Percentiles rank a stretch among this genome's conserved stretches.
Conservation (phyloP, 805 yeast genomes). For the Candida ponderosae region DNA sequence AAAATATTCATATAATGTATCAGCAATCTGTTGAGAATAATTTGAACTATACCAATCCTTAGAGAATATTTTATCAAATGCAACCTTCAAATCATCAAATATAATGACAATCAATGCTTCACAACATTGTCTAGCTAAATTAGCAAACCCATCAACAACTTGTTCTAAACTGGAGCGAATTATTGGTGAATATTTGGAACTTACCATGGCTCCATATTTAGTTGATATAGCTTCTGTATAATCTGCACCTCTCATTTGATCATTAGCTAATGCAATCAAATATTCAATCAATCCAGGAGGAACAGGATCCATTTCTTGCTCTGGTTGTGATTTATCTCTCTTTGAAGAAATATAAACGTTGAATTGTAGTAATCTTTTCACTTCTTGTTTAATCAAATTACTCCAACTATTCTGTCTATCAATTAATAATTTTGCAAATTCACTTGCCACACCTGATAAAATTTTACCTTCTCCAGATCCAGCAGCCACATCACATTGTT, state of each 20-base stretch:
- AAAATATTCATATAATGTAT: slow-evolving; percentile 70
- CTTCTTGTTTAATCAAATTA: slow-evolving; percentile 45
- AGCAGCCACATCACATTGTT: slow-evolving; percentile 83
- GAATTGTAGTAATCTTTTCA: slow-evolving; percentile 24
- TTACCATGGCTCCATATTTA: slow-evolving; percentile 56
- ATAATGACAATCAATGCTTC: slow-evolving; percentile 50
- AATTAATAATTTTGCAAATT: slow-evolving; percentile 55
- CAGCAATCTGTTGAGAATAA: slow-evolving; percentile 54
- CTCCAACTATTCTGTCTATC: slow-evolving; percentile 61
- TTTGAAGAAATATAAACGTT: slow-evolving; percentile 21
- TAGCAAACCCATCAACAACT: slow-evolving; percentile 74
- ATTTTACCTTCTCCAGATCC: slow-evolving; percentile 78
- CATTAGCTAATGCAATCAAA: slow-evolving; percentile 75
- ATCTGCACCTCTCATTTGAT: slow-evolving; percentile 67
- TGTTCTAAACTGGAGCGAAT: slow-evolving; percentile 52
- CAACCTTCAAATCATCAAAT: slow-evolving; percentile 61
- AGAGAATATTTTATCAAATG: slow-evolving; percentile 54
- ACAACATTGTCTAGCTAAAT: slow-evolving; percentile 60
- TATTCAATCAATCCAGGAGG: slow-evolving; percentile 80
- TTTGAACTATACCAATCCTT: slow-evolving; percentile 61
- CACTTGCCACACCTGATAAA: slow-evolving; percentile 67
- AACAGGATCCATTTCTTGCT: slow-evolving; percentile 32
- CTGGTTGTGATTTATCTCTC: slow-evolving; percentile 23
- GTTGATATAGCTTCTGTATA: slow-evolving; percentile 63
- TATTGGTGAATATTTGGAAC: slow-evolving; percentile 51